phyloP scores from a whole-genome alignment of 768 basidiomycete species.

The Trametes maxima region DNA sequence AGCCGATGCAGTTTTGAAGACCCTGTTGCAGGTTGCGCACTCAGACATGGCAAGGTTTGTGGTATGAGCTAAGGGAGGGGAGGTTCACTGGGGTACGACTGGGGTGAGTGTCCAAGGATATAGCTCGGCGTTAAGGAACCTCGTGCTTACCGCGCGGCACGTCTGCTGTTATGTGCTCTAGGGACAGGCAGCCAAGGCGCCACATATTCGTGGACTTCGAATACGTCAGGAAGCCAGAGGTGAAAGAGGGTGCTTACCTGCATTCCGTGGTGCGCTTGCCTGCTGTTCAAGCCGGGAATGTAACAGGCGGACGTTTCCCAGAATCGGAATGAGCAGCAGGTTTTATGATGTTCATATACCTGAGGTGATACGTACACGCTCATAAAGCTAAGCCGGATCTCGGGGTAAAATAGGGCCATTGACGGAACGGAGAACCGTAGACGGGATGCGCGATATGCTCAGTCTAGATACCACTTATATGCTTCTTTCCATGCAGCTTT shows the following conservation, averaged over 20 bases:
- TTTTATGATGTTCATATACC: too few relatives aligned
- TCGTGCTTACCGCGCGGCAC: slow-evolving; percentile 10
- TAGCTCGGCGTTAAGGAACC: slow-evolving; percentile 1
- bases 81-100: too few relatives aligned
- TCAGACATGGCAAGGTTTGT: slow-evolving; percentile 1
- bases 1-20: slow-evolving; percentile 6
- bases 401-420: too few relatives aligned
- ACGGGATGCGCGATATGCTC: background rate
- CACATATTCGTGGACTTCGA: background rate
- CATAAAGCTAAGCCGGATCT: too few relatives aligned
- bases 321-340: too few relatives aligned
- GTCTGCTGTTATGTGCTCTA: background rate
- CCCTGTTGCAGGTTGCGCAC: slow-evolving; percentile 9
- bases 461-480: slow-evolving; percentile 31
- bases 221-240: background rate
- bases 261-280: background rate
- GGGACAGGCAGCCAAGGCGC: background rate
- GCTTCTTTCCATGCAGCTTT: slow-evolving; percentile 43
- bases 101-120: background rate
- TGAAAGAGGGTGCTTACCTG: background rate
- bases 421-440: background rate
- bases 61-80: background rate
- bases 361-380: too few relatives aligned
- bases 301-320: background rate
- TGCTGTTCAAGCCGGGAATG: background rate